Evolutionary conservation across 352 stramenopile genomes (phyloP), one percentile per base, ranked within the genome.

Genomic region (Globisporangium cederbergense): DNA sequence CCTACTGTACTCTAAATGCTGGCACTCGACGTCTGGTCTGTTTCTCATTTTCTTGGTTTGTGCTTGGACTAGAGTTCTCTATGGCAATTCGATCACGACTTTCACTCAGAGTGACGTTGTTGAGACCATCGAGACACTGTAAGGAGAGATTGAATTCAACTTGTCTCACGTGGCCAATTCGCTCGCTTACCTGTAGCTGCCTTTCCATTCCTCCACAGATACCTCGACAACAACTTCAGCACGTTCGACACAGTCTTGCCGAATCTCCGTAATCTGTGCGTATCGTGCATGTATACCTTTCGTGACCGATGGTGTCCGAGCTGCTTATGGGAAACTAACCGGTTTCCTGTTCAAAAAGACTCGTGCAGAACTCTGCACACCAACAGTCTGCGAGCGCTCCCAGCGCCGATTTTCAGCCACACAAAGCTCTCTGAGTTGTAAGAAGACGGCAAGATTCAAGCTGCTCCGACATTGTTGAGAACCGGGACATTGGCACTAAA

Each of bases 201-300:
- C 5, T 14, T 8, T 28, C 46, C 25, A 3, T 53, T 18, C 0
- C 20, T 9, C 20, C 9, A 28, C 20, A 60, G 58, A 32, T 34
- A 14, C 11, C 49, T 66, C 13, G 38, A 38, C 38, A 53, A 52
- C 52, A 54, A 54, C 16, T 32, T 66, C 20, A 53, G 10, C 10
- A 25, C 28, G 30, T 66, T 60, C 9, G 50, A 66, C 8, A 18
- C 38, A 3, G 40, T 52, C 30, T 22, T 60, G 36, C 50, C 34
- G 5, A 59, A 66, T 32, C 60, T 66, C 13, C 10, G 40, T 18
- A 46, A 20, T 16, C 60, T 66, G 60, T 65, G 40, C 32, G 60
- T 43, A 10, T 14, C 8, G 13, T 14, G 38, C 13, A 43, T 43
- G 9, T 40, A 40, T 65, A 18, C 4, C 14, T 43, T 1, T 54